Base-by-base conservation (phyloP, 2,329 filamentous ascomycete species). In the Hymenoscyphus linearis region DNA sequence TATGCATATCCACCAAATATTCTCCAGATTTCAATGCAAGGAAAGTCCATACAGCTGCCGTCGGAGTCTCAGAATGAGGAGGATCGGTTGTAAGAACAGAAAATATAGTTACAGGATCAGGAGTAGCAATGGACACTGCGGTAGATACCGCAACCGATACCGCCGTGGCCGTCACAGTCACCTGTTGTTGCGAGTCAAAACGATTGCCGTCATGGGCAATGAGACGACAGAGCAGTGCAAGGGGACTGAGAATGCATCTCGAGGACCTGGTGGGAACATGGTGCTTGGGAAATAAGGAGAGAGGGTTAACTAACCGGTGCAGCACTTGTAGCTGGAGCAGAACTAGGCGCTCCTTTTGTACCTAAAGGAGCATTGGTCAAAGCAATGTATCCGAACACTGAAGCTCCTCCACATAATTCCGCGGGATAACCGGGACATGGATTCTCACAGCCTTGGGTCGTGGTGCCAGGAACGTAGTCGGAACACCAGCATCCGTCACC, bases 401-500 rank as follows among this genome's bases (percentile, higher is more conserved):
- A 78, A 35, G 78, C 65, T 37, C 83, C 85, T 63, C 90, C 90
- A 69, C 90, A 93, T 12, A 77, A 74, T 65, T 93, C 88, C 1
- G 58, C 36, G 0, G 83, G 83, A 70, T 82, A 93, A n/a, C 88
- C 90, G 9, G 88, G 88, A 67, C 90, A 93, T 16, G 74, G 57
- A 0, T 72, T 73, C 65, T 80, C 74, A 74, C 90, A 93, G 25
- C 80, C 68, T 36, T 74, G 73, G 25, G 57, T 78, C 72, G 35
- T 72, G 35, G 76, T 65, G 56, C 77, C 77, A 9, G 90, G 90
- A 2, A 80, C 79, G 68, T 86, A 86, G 71, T 91, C 82, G 40
- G 87, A 87, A 72, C 90, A 93, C 88, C 88, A 93, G 72, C 90
- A 93, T 57, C 79, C 74, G 35, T 83, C 77, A 16, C 75, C 79